Conservation (phyloP, 768 basidiomycete species). For the Agaricus blazei region DNA sequence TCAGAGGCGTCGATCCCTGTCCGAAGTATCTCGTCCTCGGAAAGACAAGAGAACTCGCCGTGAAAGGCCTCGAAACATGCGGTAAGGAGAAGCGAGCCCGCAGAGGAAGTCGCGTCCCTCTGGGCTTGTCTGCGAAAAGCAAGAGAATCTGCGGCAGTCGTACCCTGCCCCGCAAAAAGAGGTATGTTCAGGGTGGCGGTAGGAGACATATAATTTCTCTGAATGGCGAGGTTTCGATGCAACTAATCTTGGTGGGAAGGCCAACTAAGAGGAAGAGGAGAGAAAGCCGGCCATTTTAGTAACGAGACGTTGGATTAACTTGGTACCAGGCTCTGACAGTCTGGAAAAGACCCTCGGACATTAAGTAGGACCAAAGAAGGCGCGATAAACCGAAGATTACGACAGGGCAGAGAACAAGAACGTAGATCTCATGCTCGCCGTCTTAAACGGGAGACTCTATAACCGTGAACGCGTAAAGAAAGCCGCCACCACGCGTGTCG, state of each 20-base stretch:
- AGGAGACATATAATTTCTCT: slow-evolving; percentile 18
- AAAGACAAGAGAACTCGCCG: slow-evolving; percentile 37
- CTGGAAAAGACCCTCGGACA: background rate
- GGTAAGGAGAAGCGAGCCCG: slow-evolving; percentile 38
- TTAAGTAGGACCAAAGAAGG: background rate
- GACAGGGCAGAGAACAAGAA: background rate
- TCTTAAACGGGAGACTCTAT: too few species aligned
- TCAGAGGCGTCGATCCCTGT: slow-evolving; percentile 33
- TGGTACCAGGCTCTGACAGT: background rate
- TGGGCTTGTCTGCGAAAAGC: slow-evolving; percentile 34
- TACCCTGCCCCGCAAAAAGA: slow-evolving; percentile 52
- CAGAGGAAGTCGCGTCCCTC: slow-evolving; percentile 33
- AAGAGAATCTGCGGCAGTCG: slow-evolving; percentile 23
- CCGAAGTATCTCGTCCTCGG: slow-evolving; percentile 25
- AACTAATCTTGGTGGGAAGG: background rate
- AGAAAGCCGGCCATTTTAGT: background rate
- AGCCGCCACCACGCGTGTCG: too few species aligned
- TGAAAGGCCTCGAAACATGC: slow-evolving; percentile 44
- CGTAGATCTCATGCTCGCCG: too few species aligned
- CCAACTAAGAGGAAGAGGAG: background rate
- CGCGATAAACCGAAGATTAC: background rate
- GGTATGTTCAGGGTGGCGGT: slow-evolving; percentile 19
- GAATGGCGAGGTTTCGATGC: background rate
- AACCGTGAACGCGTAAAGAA: too few species aligned
- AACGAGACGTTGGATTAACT: background rate